phyloP scores from a whole-genome alignment of 805 yeast species.

The Candida manassasensis region DNA sequence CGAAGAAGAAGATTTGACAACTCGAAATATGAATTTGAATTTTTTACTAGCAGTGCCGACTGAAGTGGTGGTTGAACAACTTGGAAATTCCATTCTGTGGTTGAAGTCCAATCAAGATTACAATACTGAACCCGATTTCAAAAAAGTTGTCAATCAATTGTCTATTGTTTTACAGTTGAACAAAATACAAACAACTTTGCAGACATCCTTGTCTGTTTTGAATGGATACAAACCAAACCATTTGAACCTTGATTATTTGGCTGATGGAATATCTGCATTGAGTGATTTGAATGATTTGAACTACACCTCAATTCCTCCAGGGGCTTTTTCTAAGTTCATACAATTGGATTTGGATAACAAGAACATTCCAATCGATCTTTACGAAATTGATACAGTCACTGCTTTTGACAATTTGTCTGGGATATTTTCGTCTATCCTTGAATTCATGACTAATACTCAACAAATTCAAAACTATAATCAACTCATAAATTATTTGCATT shows the following conservation, averaged over 20 bases:
- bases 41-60: constrained; percentile 22
- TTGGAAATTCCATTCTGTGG: constrained; percentile 33
- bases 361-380: constrained; percentile 34
- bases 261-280: constrained; percentile 12
- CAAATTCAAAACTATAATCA: constrained; percentile 18
- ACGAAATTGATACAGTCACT: constrained; percentile 15
- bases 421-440: constrained; percentile 17
- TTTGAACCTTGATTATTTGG: constrained; percentile 13
- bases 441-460: constrained; percentile 15
- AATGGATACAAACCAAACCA: constrained; percentile 1
- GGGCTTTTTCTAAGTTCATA: constrained; percentile 30
- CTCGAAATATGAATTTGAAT: constrained; percentile 53
- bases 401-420: constrained; percentile 17
- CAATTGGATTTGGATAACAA: constrained; percentile 34
- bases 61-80: constrained; percentile 18
- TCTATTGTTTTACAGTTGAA: constrained; percentile 24
- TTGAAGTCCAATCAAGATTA: constrained; percentile 9
- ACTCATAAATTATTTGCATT: constrained; percentile 22
- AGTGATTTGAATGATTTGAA: constrained; percentile 4
- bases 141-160: constrained; percentile 17
- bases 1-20: constrained; percentile 73
- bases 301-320: constrained; percentile 13
- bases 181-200: constrained; percentile 18
- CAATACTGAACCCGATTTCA: not conserved
- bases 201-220: constrained; percentile 9